These are phyloP conservation scores for Ustilago loliicola DNA, from an alignment of 1,284 basidiomycete genomes.

Conservation along the genomic window DNA sequence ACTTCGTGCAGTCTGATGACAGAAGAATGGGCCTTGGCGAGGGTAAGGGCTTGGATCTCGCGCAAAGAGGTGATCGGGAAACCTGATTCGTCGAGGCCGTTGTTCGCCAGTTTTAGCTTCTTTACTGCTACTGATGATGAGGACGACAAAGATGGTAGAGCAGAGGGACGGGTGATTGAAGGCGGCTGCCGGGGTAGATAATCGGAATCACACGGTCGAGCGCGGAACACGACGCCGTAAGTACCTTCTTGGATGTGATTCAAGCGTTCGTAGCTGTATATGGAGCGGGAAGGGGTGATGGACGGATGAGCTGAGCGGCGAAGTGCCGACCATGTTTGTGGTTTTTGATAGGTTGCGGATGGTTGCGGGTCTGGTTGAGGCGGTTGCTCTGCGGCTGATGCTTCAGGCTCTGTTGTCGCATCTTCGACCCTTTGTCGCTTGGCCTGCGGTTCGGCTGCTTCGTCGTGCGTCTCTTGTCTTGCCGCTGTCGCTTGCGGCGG, in stretches of 20 bases:
- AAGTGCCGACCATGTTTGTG: slow-evolving; percentile 19
- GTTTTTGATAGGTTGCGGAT: not conserved
- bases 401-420: not conserved
- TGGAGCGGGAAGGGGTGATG: slow-evolving; percentile 58
- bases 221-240: slow-evolving; percentile 96
- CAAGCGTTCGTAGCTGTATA: slow-evolving; percentile 72
- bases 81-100: slow-evolving; percentile 83
- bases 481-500: not conserved
- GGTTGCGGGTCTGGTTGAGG: not conserved
- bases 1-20: slow-evolving; percentile 95
- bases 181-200: not conserved
- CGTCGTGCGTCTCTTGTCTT: not conserved
- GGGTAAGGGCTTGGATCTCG: slow-evolving; percentile 94
- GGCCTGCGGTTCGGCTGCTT: not conserved
- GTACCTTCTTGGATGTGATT: slow-evolving; percentile 99
- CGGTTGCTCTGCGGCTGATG: not conserved
- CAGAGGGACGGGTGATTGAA: not conserved
- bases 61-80: slow-evolving; percentile 97
- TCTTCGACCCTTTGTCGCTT: not conserved
- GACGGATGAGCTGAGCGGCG: slow-evolving; percentile 48
- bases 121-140: slow-evolving; percentile 83
- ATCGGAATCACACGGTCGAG: slow-evolving; percentile 72
- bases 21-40: slow-evolving; percentile 79
- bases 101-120: slow-evolving; percentile 95
- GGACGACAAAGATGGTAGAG: not conserved